Conservation (phyloP, 495 filamentous ascomycete species). For the Aspergillus asperescens region DNA sequence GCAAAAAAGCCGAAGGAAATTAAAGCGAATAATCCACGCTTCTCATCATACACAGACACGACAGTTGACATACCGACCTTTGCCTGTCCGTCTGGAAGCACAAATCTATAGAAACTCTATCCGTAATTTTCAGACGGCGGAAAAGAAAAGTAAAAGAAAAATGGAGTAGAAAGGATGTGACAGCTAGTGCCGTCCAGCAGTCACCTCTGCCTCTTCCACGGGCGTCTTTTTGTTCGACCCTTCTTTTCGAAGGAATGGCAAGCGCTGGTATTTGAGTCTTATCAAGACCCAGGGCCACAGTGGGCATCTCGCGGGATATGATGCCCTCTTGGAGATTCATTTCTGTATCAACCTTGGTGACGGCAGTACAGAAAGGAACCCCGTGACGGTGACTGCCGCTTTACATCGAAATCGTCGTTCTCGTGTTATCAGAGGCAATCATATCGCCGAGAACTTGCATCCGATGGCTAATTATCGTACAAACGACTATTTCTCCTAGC, state of each 20-base stretch:
- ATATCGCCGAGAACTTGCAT: conserved; percentile 19
- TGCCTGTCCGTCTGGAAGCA: background rate
- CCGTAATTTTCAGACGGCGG: conserved; percentile 12
- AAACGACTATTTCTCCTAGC: conserved; percentile 7
- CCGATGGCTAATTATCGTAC: conserved; percentile 26
- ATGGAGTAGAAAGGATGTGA: conserved; percentile 1
- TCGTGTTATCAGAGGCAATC: conserved; percentile 8
- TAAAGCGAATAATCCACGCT: background rate
- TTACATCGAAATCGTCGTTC: conserved; percentile 3
- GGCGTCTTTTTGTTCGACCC: conserved; percentile 1
- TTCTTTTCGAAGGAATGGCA: background rate
- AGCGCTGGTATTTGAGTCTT: background rate
- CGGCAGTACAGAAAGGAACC: background rate
- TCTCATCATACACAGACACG: background rate
- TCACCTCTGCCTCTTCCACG: conserved; percentile 3
- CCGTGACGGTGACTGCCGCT: conserved; percentile 9
- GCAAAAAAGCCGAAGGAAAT: background rate
- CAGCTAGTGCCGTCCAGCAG: conserved; percentile 13
- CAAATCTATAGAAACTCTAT: conserved; percentile 10
- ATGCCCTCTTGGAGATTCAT: background rate
- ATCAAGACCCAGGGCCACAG: background rate
- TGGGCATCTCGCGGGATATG: background rate
- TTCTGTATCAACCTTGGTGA: conserved; percentile 3
- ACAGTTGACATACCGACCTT: background rate
- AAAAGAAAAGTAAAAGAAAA: conserved; percentile 5